Base-by-base conservation (phyloP, 2,329 filamentous ascomycete genomes). In the Cladosporium oxysporum region DNA sequence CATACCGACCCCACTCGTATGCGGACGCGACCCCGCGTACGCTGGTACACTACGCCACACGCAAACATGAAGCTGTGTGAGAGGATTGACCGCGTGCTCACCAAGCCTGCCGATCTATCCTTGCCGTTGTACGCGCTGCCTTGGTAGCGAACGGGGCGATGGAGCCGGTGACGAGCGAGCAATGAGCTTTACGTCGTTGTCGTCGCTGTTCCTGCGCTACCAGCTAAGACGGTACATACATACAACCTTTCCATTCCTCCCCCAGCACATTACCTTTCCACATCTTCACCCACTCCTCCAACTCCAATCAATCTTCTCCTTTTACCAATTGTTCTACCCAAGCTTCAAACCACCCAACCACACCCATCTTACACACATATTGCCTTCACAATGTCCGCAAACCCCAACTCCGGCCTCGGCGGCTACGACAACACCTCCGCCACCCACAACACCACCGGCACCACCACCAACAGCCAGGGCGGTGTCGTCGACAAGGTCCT, bases 401-500 rank as follows among this genome's bases (percentile, higher is more conserved):
- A 55, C 44, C 53, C 62, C 62, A 29, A 44, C 28, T 47, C 21
- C 35, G 49, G 35, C 61, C n/a, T 14, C 47, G 23, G 23, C 11
- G 33, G 59, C 44, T 47, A 53, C 7, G 33, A 58, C 37, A 31
- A 64, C 62, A 57, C 50, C 52, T 23, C 21, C 61, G 31, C 49
- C 33, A 37, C 23, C 28, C 18, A 58, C 62, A 37, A 49, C 29
- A 47, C 23, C 31, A 29, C 57, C 10, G 23, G 18, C 35, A 3
- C 18, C 60, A 37, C 44, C 44, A 52, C 28, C 23, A 29, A 44
- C 31, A 41, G 41, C 29, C 50, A 41, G 3, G 62, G 66, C 47
- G 64, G 68, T 60, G 58, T 73, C 31, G 62, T 73, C 37, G 67
- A 66, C 28, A 71, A 69, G 0, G 67, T 74, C 28, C 69, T 69